These are phyloP conservation scores for Stagonosporopsis tanaceti DNA, from an alignment of 2,329 filamentous ascomycete genomes.

Conservation along the genomic window DNA sequence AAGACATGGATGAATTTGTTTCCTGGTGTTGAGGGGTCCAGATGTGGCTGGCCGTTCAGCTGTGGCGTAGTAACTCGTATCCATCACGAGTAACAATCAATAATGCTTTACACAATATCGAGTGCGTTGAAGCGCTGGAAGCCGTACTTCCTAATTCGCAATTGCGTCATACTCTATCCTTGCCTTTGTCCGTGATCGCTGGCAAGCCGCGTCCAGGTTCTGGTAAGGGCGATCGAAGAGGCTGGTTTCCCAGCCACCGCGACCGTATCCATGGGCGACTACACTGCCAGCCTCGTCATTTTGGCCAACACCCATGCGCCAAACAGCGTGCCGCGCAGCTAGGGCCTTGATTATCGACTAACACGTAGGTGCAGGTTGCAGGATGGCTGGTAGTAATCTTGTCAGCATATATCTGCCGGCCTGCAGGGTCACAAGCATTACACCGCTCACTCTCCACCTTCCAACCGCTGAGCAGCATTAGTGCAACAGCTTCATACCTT, in stretches of 20 bases:
- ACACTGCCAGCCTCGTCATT: conserved; percentile 43
- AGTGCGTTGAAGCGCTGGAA: background rate
- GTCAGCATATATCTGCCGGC: conserved; percentile 34
- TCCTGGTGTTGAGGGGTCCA: conserved; percentile 35
- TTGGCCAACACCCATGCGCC: conserved; percentile 38
- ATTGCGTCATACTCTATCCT: conserved; percentile 12
- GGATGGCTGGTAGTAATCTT: conserved; percentile 47
- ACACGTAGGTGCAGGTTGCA: conserved; percentile 38
- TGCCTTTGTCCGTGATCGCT: conserved; percentile 13
- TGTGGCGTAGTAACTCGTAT: conserved; percentile 3
- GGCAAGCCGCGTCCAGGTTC: conserved; percentile 18
- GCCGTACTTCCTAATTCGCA: background rate
- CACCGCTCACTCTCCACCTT: conserved; percentile 31
- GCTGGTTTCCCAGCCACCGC: conserved; percentile 42
- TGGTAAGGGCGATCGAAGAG: conserved; percentile 26
- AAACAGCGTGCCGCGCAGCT: conserved; percentile 33
- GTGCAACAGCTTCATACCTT: conserved; percentile 4
- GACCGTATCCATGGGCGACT: conserved; percentile 10
- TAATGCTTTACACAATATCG: background rate
- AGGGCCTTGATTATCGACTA: conserved; percentile 26
- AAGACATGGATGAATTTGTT: conserved; percentile 21
- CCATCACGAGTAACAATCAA: conserved; percentile 2
- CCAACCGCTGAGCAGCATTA: conserved; percentile 1
- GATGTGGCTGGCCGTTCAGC: conserved; percentile 1
- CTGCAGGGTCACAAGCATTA: conserved; percentile 29